Conservation (phyloP, 441 rosid species). For the Heliophila coronopifolia region DNA sequence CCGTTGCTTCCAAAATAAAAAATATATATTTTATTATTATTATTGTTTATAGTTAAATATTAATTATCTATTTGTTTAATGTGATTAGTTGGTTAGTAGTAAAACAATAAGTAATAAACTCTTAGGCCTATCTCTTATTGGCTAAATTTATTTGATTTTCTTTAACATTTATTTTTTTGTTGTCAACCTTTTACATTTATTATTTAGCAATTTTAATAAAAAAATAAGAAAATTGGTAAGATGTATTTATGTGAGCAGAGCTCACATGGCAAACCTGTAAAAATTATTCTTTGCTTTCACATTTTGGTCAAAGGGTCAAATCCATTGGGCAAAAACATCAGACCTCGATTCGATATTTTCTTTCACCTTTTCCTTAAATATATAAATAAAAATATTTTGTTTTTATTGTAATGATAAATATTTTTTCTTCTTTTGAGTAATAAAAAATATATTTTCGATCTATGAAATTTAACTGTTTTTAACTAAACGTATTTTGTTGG, state of each 20-base stretch:
- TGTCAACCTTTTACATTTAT: too few relatives aligned
- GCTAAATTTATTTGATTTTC: background rate
- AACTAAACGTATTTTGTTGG: conserved; percentile 7
- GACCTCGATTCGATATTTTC: conserved; percentile 16
- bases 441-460: too few relatives aligned
- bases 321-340: conserved; percentile 16
- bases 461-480: conserved; percentile 15
- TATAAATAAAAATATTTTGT: background rate
- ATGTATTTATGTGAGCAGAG: conserved; percentile 26
- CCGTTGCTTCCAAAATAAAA: conserved; percentile 1
- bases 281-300: conserved; percentile 15
- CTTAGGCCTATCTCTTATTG: too few relatives aligned
- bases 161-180: background rate
- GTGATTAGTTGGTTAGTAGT: conserved; percentile 1
- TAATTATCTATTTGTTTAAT: background rate
- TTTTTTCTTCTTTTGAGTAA: too few relatives aligned
- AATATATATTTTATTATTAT: background rate
- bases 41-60: background rate
- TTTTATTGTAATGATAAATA: too few relatives aligned
- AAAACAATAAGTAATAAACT: conserved; percentile 1
- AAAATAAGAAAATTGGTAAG: conserved; percentile 15
- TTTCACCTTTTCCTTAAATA: background rate
- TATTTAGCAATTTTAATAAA: background rate
- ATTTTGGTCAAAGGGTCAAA: conserved; percentile 27
- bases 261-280: conserved; percentile 26